phyloP scores from a whole-genome alignment of 208 protist species.

The Trypanosoma scelopori region DNA sequence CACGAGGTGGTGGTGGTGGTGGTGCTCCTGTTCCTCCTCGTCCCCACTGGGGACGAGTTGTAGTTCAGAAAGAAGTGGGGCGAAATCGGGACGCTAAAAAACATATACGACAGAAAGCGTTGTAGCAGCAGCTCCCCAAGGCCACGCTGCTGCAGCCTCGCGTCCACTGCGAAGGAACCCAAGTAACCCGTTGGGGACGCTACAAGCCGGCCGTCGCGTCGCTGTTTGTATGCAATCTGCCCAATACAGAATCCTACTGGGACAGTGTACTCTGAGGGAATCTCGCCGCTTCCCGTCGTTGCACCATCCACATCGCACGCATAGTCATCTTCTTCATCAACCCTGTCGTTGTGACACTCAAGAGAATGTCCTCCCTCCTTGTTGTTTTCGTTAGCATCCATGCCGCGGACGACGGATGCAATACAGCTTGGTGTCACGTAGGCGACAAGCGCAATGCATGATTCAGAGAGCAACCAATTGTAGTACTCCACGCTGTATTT shows the following conservation, averaged over 20 bases:
- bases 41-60: slow-evolving; percentile 10
- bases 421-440: slow-evolving; percentile 35
- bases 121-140: slow-evolving; percentile 56
- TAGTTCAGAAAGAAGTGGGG: slow-evolving; percentile 58
- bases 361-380: not conserved
- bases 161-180: slow-evolving; percentile 61
- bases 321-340: not conserved
- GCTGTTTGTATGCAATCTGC: slow-evolving; percentile 45
- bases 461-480: slow-evolving; percentile 41
- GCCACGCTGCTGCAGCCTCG: slow-evolving; percentile 50
- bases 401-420: not conserved
- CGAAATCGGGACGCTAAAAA: slow-evolving; percentile 46
- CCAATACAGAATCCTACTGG: slow-evolving; percentile 67
- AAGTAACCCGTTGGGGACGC: slow-evolving; percentile 75
- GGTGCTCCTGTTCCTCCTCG: too few species aligned
- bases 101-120: slow-evolving; percentile 56
- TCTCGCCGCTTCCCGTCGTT: not conserved
- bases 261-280: slow-evolving; percentile 26
- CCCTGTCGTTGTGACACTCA: not conserved
- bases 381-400: not conserved
- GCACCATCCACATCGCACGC: slow-evolving; percentile 2
- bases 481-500: slow-evolving; percentile 61
- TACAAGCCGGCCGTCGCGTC: slow-evolving; percentile 39
- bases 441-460: slow-evolving; percentile 45
- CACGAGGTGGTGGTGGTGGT: not conserved